Evolutionary conservation across 177 flowering plant genomes (phyloP), one percentile per base, ranked within the genome.

Genomic region (Vitis hybrid): DNA sequence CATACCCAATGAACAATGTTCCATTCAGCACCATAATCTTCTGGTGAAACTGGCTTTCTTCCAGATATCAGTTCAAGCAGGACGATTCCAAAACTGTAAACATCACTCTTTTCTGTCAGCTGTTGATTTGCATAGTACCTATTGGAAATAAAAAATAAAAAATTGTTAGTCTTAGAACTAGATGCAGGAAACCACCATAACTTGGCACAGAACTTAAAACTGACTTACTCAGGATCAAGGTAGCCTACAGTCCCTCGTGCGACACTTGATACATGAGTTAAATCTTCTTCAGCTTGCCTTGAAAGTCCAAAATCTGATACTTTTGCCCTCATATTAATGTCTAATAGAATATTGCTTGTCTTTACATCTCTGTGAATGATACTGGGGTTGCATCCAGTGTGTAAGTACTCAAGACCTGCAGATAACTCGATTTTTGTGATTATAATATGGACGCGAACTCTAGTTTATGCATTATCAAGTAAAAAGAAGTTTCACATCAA

Each of bases 281-380:
- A 80, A 76, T 89, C 95, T 75, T 94, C 98, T 70, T 92, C 97
- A 39, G 95, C 82, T 82, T 87, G 92, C 77, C 90, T 92, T 60
- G 98, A 94, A 7, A 94, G 91, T 60, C 98, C 98, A 78, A 92
- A 94, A 77, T 94, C 97, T 50, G 98, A 92, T 23, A 92, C 93
- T 75, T 94, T 94, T 67, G 98, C 98, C 72, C 92, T 92, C 98
- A 94, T 94, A 66, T 92, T 85, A 65, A 81, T 82, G 80, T 94
- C 96, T 23, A 95, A 81, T 57, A 94, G 94, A 74, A 94, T 94
- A 69, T 95, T 95, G 85, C 97, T 95, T 59, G 99, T 90, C 77
- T 95, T 95, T 39, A 95, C 94, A 73, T 95, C 99, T 58, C 97
- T 85, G 77, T 95, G 99, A 64, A 95, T 93, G 70, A 95, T 95